phyloP scores from a whole-genome alignment of 768 basidiomycete species.

The Lenzites betulinus region DNA sequence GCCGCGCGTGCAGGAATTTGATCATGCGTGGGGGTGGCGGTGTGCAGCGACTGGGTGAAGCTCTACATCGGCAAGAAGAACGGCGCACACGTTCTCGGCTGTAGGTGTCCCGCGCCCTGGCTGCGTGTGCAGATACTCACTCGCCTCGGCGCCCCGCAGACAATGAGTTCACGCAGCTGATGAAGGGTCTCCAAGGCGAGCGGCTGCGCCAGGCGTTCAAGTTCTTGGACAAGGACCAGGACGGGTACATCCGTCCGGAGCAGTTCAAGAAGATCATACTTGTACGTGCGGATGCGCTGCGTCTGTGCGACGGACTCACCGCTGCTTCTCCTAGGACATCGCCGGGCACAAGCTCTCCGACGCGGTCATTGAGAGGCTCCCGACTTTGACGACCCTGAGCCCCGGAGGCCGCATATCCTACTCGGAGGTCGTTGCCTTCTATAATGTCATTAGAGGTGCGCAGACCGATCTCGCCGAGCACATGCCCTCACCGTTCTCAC shows the following conservation, averaged over 20 bases:
- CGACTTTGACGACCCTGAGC: slow-evolving; percentile 87
- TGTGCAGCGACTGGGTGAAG: slow-evolving; percentile 87
- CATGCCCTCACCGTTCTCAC: not conserved
- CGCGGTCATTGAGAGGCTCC: slow-evolving; percentile 87
- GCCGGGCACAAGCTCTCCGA: slow-evolving; percentile 97
- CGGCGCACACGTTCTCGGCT: slow-evolving; percentile 88
- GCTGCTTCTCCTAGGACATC: slow-evolving; percentile 64
- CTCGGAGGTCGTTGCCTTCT: slow-evolving; percentile 95
- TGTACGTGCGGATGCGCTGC: slow-evolving; percentile 46
- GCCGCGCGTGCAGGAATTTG: no score
- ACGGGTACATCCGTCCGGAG: slow-evolving; percentile 92
- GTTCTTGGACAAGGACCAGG: slow-evolving; percentile 84
- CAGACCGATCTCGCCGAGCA: slow-evolving; percentile 11
- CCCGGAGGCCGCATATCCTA: slow-evolving; percentile 92
- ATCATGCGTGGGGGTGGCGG: not conserved
- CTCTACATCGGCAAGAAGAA: slow-evolving; percentile 93
- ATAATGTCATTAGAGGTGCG: slow-evolving; percentile 91
- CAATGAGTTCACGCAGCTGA: slow-evolving; percentile 96
- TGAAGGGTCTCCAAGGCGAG: slow-evolving; percentile 99
- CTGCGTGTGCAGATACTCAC: not conserved
- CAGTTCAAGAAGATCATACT: slow-evolving; percentile 95
- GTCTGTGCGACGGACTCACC: not conserved
- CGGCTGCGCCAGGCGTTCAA: slow-evolving; percentile 95
- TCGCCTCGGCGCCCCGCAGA: slow-evolving; percentile 47
- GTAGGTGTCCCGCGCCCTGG: slow-evolving; percentile 47